Conservation (phyloP, 345 rosid genomes). For the Salix udensis region DNA sequence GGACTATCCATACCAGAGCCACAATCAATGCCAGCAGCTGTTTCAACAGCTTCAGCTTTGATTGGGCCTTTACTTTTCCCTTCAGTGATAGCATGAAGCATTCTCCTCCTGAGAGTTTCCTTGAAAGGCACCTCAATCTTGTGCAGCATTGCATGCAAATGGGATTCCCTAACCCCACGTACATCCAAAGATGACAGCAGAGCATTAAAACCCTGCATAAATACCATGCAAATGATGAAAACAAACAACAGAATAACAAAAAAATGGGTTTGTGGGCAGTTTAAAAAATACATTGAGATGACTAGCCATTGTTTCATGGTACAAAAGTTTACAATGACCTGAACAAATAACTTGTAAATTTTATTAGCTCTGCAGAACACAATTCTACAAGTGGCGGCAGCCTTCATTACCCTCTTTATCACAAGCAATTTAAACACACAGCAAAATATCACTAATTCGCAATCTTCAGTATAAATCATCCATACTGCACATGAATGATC, state of each 20-base stretch:
- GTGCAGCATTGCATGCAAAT: slow-evolving; percentile 62
- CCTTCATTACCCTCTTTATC: slow-evolving; percentile 5
- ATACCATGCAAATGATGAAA: background rate
- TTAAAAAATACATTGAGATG: background rate
- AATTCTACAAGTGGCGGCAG: slow-evolving; percentile 5
- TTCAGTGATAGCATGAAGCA: background rate
- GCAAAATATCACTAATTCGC: background rate
- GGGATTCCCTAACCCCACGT: slow-evolving; percentile 77
- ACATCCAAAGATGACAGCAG: slow-evolving; percentile 65
- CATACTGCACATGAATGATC: background rate
- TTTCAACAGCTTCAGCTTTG: slow-evolving; percentile 33
- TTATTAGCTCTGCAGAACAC: background rate
- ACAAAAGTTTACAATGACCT: background rate
- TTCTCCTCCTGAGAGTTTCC: slow-evolving; percentile 49
- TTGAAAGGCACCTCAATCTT: slow-evolving; percentile 67
- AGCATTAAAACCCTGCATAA: slow-evolving; percentile 62
- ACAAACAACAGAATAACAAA: background rate
- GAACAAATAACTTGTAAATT: background rate
- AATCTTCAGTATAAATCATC: background rate
- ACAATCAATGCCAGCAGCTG: slow-evolving; percentile 15
- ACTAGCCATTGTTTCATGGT: slow-evolving; percentile 4
- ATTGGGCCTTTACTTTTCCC: slow-evolving; percentile 9
- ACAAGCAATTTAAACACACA: background rate
- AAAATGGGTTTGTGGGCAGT: background rate
- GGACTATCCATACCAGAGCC: slow-evolving; percentile 28